Evolutionary conservation across 176 grass and related monocot species (phyloP), one percentile per base, ranked within the genome.

Genomic region (Rhynchospora breviuscula): DNA sequence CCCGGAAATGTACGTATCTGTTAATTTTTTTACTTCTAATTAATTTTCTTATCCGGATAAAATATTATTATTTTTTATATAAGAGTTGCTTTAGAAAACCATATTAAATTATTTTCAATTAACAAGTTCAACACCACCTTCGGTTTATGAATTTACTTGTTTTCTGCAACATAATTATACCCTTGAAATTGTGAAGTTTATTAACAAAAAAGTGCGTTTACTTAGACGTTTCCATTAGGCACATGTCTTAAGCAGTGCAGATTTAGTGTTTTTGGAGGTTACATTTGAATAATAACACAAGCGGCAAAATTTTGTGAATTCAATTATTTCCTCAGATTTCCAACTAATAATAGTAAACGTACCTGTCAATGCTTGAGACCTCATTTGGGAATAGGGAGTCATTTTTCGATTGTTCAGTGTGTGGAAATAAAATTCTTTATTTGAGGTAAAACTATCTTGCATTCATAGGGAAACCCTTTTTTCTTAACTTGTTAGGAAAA

Each of bases 331-430:
- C 47, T 75, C 21, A 53, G 47, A 75, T 75, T 53, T 18, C 22
- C 14, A 78, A 1, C 73, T 78, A 78, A 78, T 78, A 56, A 78
- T 78, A 78, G 73, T n/a, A 78, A 78, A 78, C 51, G 57, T 56
- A 78, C 33, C 73, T 78, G 73, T 78, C 73, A 78, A 33, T 18
- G 51, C 25, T 78, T 53, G 7, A 57, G 13, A 57, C 73, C 33
- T 77, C 29, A 74, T 57, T 77, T 78, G 56, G 73, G 49, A 17
- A 5, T 40, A 40, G 26, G 26, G 26, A 29, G 12, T 56, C 23
- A 6, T 56, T 56, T 45, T 23, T 31, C 72, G 31, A 77, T 77
- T 77, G 71, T 75, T 75, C 21, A 52, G 49, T 6, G 19, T 54
- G 11, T 12, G 12, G 23, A 77, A 75, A 48, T 72, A 17, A 53